A percentile compares a stretch with the other conserved stretches of the same genome.
These are phyloP conservation scores for Globisporangium emineosum DNA, from an alignment of 352 stramenopile species.

Conservation along the genomic window DNA sequence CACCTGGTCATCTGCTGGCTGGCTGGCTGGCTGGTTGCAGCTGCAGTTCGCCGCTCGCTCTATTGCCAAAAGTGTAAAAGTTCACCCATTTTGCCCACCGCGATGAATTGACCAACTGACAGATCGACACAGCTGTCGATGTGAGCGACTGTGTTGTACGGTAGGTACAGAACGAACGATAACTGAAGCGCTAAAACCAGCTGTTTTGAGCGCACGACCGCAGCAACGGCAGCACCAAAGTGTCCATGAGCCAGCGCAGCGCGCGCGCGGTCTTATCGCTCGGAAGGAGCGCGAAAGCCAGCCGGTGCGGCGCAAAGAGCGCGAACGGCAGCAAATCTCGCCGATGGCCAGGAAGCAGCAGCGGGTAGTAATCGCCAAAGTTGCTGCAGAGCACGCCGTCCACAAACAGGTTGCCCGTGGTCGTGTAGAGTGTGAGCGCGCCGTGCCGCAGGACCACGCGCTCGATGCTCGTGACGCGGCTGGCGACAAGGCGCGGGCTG, in stretches of 20 bases:
- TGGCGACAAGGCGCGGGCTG: background rate
- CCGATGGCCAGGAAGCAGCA: slow-evolving; percentile 19
- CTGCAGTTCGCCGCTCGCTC: background rate
- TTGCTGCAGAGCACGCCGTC: slow-evolving; percentile 72
- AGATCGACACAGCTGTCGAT: background rate
- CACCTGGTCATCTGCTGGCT: slow-evolving; percentile 3
- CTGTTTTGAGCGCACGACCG: background rate
- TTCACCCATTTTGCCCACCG: background rate
- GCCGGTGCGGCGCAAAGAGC: slow-evolving; percentile 51
- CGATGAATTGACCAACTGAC: background rate
- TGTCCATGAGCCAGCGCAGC: slow-evolving; percentile 45
- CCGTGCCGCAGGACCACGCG: slow-evolving; percentile 19
- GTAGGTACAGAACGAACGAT: background rate
- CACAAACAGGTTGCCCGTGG: slow-evolving; percentile 62
- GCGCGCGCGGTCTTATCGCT: slow-evolving; percentile 34
- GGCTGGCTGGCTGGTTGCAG: background rate
- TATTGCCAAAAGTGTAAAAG: background rate
- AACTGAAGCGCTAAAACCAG: background rate
- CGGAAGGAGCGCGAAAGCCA: slow-evolving; percentile 48
- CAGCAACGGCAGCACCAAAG: slow-evolving; percentile 42
- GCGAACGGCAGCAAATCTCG: slow-evolving; percentile 40
- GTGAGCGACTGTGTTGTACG: background rate
- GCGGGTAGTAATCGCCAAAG: slow-evolving; percentile 70
- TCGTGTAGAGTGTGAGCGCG: slow-evolving; percentile 64
- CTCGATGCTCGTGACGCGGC: slow-evolving; percentile 29